Evolutionary conservation across 306 rosid species (phyloP), one percentile per base, ranked within the genome.

Genomic region (Sesbania bispinosa): DNA sequence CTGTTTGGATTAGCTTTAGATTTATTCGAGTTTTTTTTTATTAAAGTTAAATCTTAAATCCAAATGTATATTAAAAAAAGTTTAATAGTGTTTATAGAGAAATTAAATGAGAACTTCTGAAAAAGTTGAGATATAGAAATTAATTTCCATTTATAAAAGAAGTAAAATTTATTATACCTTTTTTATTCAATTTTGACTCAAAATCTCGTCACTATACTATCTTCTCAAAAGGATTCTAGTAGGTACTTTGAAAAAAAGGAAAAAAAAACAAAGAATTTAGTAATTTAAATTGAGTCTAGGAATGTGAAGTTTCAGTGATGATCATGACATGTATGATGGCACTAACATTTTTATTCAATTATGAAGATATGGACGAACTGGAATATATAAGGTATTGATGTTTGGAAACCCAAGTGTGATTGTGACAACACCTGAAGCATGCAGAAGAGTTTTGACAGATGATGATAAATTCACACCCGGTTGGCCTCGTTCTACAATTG

Each of bases 331-430:
- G 15, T 9, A 18, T 52, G 41, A 62, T 80, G 77, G 18, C n/a
- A 42, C 51, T 59, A 61, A 47, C 4, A 0, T 62, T 45, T 45
- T 26, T 1, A 7, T 72, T 48, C 4, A 45, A 64, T 48, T 2
- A 38, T 69, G 38, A 64, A 93, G 98, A 70, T 90, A 23, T 81
- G 98, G 97, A 65, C 27, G 30, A 1, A 85, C 86, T 2, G 98
- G 96, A 67, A 77, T 93, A 10, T 93, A 90, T 75, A 93, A 90
- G 81, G 87, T 73, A 15, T 77, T 87, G 70, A 90, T 93, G 98
- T 90, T 93, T 78, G 92, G 94, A 36, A 84, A 36, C 20, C 96
- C 98, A 1, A 87, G 98, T 73, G 73, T 93, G 5, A 87, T 93
- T 24, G 88, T 89, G 54, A 88, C 97, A 47, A 57, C 84, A 32